Conservation (phyloP, 2,329 filamentous ascomycete genomes). For the Emericellopsis cladophorae region DNA sequence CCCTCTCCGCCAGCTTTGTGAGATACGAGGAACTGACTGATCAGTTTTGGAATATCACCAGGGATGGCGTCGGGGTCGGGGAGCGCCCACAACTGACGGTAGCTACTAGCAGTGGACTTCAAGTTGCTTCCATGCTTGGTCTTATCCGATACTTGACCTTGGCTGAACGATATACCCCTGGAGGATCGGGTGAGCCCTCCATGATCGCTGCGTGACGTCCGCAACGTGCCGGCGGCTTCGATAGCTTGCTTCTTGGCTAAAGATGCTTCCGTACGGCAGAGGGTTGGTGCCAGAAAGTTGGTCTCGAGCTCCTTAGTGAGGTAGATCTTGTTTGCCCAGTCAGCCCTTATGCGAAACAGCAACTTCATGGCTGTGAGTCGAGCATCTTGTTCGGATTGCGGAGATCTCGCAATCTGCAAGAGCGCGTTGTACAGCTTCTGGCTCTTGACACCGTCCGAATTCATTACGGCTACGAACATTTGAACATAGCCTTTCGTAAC, state of each 20-base stretch:
- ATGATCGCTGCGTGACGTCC: conserved; percentile 31
- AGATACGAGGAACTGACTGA: conserved; percentile 28
- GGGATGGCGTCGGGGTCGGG: conserved; percentile 45
- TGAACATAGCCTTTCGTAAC: conserved; percentile 59
- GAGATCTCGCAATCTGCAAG: conserved; percentile 48
- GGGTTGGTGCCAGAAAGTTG: conserved; percentile 55
- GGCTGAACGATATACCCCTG: conserved; percentile 40
- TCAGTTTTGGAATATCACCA: conserved; percentile 26
- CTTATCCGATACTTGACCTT: conserved; percentile 30
- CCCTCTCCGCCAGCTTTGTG: conserved; percentile 5
- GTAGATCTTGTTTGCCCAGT: conserved; percentile 66
- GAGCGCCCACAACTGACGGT: conserved; percentile 44
- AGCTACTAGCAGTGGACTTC: conserved; percentile 10
- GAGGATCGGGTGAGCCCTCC: conserved; percentile 22
- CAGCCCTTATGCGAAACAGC: conserved; percentile 71
- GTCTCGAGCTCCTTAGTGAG: conserved; percentile 60
- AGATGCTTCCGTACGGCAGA: conserved; percentile 52
- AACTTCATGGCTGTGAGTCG: conserved; percentile 65
- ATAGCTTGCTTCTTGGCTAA: conserved; percentile 36
- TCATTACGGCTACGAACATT: conserved; percentile 66
- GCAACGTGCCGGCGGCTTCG: conserved; percentile 31
- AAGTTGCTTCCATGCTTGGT: conserved; percentile 14
- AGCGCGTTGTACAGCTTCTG: conserved; percentile 49
- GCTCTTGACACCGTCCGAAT: conserved; percentile 51
- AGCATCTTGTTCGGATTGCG: conserved; percentile 51